These are phyloP conservation scores for Tetrahymena malaccensis DNA, from an alignment of 73 alveolate species.

Conservation along the genomic window DNA sequence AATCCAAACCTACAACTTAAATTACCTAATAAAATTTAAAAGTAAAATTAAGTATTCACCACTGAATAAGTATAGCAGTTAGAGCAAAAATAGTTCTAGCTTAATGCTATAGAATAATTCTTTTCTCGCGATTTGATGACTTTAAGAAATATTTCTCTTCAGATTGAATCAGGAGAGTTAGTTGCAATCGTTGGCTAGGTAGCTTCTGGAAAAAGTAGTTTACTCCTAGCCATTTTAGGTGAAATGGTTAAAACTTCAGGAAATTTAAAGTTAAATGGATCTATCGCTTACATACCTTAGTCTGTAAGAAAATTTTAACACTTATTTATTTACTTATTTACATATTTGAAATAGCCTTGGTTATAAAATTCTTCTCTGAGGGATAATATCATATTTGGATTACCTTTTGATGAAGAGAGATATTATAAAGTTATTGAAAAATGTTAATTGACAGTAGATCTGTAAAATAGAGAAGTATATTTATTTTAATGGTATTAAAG, in stretches of 20 bases:
- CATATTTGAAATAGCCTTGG: constrained; percentile 80
- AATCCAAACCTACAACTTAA: not conserved
- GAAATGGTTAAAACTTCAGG: constrained; percentile 1
- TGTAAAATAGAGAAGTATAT: constrained; percentile 36
- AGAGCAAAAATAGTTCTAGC: not conserved
- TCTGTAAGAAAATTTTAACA: not conserved
- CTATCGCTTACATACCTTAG: not conserved
- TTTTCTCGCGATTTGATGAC: not conserved
- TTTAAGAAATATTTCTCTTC: constrained; percentile 51
- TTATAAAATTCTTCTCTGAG: constrained; percentile 75
- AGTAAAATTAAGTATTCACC: not conserved
- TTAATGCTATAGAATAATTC: not conserved
- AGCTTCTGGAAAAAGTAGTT: constrained; percentile 87
- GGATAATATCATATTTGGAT: constrained; percentile 82
- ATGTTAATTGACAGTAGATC: constrained; percentile 70
- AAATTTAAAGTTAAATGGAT: not conserved
- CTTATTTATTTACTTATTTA: not conserved
- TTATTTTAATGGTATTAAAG: not conserved
- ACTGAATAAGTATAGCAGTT: not conserved
- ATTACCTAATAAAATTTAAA: too few species aligned
- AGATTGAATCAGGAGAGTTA: constrained; percentile 60
- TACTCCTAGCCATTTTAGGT: constrained; percentile 1
- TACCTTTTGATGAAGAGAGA: constrained; percentile 57
- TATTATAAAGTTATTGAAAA: constrained; percentile 61
- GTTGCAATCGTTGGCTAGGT: constrained; percentile 85